Evolutionary conservation across 108 stramenopile species (phyloP), one percentile per base, ranked within the genome.

Genomic region (Chaetoceros tenuissimus): DNA sequence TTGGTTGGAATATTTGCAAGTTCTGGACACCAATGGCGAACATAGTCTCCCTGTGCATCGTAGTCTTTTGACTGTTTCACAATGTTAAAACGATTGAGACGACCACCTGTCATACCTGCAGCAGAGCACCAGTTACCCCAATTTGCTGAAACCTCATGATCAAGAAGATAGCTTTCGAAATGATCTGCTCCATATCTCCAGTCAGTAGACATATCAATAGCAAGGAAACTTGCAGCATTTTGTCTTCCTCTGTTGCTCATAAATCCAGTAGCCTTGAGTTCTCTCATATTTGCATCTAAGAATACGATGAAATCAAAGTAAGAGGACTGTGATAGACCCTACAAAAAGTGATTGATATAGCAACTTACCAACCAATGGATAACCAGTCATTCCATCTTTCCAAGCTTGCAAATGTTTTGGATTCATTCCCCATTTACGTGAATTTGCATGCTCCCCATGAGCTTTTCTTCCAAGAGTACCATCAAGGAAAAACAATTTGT

Each of bases 231-330:
- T 16, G 85, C 85, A 3, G 97, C 97, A 62, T 95, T 97, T 64
- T 98, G 97, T 17, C 96, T 77, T 13, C 94, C 97, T 20, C 98
- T 82, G 61, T 99, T 99, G 24, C 82, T 85, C 96, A 96, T 96
- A 78, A 95, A 99, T 0, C 98, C 98, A 2, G 95, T 95, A 0
- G 85, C 86, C 7, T 62, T 65, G 3, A 99, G 72, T 77, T 99
- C 98, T 20, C 98, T 74, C 98, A 98, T 99, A 70, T 98, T 97
- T 62, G 96, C 98, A 70, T 99, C 98, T 0, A 92, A n/a, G n/a
- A n/a, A n/a, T n/a, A n/a, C n/a, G n/a, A n/a, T n/a, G n/a, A n/a
- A n/a, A n/a, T n/a, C n/a, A n/a, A n/a, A n/a, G n/a, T n/a, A n/a
- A n/a, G n/a, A n/a, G n/a, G n/a, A n/a, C n/a, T n/a, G n/a, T n/a